Conservation (phyloP, 352 stramenopile genomes). For the Phytophthora vignae region DNA sequence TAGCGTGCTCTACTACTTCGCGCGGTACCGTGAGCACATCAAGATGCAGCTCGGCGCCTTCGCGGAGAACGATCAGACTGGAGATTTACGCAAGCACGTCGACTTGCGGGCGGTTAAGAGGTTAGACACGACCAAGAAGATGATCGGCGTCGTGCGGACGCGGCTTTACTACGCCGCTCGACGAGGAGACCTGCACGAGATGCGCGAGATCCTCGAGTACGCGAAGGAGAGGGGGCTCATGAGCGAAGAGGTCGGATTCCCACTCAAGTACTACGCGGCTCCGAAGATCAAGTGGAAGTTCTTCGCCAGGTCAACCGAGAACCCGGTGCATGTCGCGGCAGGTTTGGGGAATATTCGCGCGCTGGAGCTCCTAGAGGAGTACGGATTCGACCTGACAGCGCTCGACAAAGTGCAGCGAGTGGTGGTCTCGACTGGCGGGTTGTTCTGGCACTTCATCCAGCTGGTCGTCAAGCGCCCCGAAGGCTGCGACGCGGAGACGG, state of each 20-base stretch:
- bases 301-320: conserved; percentile 67
- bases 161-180: conserved; percentile 63
- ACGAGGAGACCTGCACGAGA: conserved; percentile 54
- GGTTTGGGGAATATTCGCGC: conserved; percentile 65
- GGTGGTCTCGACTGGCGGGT: conserved; percentile 66
- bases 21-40: conserved; percentile 72
- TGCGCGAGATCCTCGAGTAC: conserved; percentile 54
- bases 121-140: conserved; percentile 44
- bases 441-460: conserved; percentile 76
- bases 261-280: conserved; percentile 45
- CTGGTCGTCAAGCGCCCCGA: conserved; percentile 50
- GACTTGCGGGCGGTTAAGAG: conserved; percentile 39
- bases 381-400: conserved; percentile 56
- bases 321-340: conserved; percentile 70
- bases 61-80: conserved; percentile 64
- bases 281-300: conserved; percentile 49
- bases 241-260: conserved; percentile 51
- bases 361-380: conserved; percentile 55
- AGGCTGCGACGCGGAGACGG: conserved; percentile 16
- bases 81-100: conserved; percentile 57
- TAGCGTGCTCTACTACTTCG: conserved; percentile 63
- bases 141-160: conserved; percentile 52
- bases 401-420: conserved; percentile 77
- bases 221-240: conserved; percentile 37
- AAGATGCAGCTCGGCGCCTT: conserved; percentile 80